Base-by-base conservation (phyloP, 192 early-diverging fungal species). In the Rhizoclosmatium globosum region DNA sequence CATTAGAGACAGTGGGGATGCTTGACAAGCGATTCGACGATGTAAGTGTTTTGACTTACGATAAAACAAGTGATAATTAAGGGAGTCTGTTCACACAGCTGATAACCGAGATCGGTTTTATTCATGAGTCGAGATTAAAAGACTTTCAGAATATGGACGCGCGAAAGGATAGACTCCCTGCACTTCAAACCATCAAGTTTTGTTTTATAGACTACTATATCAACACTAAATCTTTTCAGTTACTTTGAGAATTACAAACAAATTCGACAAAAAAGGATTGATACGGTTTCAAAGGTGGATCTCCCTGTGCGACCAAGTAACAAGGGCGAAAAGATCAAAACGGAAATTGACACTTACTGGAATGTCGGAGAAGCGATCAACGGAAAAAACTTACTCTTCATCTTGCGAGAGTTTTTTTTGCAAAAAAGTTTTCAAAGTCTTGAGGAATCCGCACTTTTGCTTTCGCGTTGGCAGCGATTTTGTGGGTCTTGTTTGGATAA, bases 391-490 rank as follows among this genome's bases (percentile, higher is more conserved):
- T 64, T 87, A 21, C 47, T 82, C 31, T 3, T 15, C 3, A 82
- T 76, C 21, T 62, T 89, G 31, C 39, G 77, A 19, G 68, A 76
- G 7, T 89, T 87, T 65, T 87, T 78, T 68, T 71, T 78, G 44
- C 64, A 81, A 23, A 86, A 82, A 65, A 53, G 73, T 13, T 45
- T 76, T 45, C 43, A 71, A n/a, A 19, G 81, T 1, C 39, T 87
- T 3, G 75, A 83, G 59, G 67, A 86, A 68, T 88, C 85, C 44
- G 47, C 77, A 17, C 68, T 89, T 9, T 71, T 89, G 15, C 47
- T 89, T 2, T 87, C 85, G 7, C 70, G 88, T 65, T 89, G 88
- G 88, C 68, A 70, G 47, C 62, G 88, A 31, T 89, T 89, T 72
- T 87, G 88, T 85, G 77, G 66, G 83, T 47, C 44, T 13, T 11